Conservation (phyloP, 2,329 filamentous ascomycete species). For the Trichophyton rubrum region DNA sequence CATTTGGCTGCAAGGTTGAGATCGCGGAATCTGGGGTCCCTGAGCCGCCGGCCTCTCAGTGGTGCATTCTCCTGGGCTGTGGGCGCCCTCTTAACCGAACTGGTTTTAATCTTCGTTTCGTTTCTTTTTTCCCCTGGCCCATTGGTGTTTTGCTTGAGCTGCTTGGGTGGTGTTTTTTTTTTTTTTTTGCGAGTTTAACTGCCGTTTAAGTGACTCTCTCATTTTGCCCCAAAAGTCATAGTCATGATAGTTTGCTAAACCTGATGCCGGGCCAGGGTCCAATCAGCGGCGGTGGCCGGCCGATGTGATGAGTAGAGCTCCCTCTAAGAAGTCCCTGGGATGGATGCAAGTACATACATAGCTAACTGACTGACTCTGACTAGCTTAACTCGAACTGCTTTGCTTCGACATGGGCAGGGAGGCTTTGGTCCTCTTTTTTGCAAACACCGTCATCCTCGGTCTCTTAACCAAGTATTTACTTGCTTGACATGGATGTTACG, state of each 20-base stretch:
- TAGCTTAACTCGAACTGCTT: no score
- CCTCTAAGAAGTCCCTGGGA: not conserved
- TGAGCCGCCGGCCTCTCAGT: conserved; percentile 8
- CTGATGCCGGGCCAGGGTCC: not conserved
- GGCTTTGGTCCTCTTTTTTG: not conserved
- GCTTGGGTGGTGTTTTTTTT: no score
- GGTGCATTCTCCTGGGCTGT: conserved; percentile 5
- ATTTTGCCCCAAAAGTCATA: not conserved
- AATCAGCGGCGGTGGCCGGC: not conserved
- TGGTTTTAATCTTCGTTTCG: not conserved
- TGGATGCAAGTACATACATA: not conserved
- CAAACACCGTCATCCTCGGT: not conserved
- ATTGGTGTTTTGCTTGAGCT: no score
- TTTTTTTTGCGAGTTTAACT: no score
- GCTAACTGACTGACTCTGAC: no score
- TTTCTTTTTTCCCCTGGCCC: not conserved
- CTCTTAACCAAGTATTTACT: not conserved
- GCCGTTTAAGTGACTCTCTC: no score
- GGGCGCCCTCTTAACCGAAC: conserved; percentile 1
- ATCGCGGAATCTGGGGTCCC: conserved; percentile 9
- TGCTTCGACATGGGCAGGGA: not conserved
- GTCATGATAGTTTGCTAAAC: no score
- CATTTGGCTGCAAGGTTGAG: conserved; percentile 9
- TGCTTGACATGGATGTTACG: not conserved
- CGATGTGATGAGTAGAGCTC: not conserved